Evolutionary conservation across 1,139 yeast genomes (phyloP), one percentile per base, ranked within the genome.

Genomic region (Komagataea norvegica): DNA sequence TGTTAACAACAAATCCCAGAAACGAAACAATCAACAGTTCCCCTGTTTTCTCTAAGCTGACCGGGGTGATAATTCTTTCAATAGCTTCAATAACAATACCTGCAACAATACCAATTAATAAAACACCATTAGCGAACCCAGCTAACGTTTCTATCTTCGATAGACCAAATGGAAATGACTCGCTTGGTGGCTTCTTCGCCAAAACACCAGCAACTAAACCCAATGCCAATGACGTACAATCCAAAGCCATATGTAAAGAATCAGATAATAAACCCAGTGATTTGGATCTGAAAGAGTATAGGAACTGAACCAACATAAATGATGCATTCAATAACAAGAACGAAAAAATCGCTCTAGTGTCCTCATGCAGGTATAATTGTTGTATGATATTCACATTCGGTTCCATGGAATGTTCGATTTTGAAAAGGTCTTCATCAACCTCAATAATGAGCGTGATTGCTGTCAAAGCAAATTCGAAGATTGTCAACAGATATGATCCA

Each of bases 181-280:
- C 72, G 41, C 77, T 78, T 8, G 89, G 77, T 1, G 77, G 77
- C 45, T 67, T 64, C 46, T 74, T 75, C 4, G 80, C 68, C 38
- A 77, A 49, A 6, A 74, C 74, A 16, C 95, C 87, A 0, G 99
- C 98, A 22, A 91, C 72, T 5, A 93, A 66, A 0, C 99, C 99
- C 21, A 93, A 74, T 4, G 93, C 79, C 37, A 91, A 65, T 0
- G 98, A 94, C 1, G 88, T 71, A 58, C 98, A 91, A 60, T 91
- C 98, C 41, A 91, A 68, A 3, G 95, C 86, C 99, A 91, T 91
- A 60, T 91, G 99, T 36, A 91, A 69, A 4, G 96, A 87, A 55
- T 93, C 99, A 7, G 96, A 87, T 34, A 93, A 64, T 20, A 93
- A 67, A 8, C 98, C 97, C 28, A 93, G 65, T 0, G 97, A 89